A percentile compares a stretch with the other conserved stretches of the same genome.
Evolutionary conservation across 2,329 filamentous ascomycete genomes (phyloP).

Genomic region (Teratosphaeria pseudoeucalypti): DNA sequence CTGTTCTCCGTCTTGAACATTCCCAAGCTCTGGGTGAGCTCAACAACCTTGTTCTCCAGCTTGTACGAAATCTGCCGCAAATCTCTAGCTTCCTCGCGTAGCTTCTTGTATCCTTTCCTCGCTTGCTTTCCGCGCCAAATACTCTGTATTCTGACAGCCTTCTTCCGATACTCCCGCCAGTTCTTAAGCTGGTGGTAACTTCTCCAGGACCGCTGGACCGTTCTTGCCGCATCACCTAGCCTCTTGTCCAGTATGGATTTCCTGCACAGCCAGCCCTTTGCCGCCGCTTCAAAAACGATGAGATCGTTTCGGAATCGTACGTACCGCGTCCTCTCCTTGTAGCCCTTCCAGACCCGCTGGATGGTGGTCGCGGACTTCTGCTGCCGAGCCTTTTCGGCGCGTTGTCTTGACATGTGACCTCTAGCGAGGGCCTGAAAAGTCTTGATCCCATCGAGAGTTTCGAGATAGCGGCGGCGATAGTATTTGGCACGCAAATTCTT

Average conservation of each 20-base stretch:
- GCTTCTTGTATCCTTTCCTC: constrained; percentile 73
- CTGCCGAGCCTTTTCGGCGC: constrained; percentile 69
- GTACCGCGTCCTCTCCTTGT: constrained; percentile 78
- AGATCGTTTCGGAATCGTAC: constrained; percentile 69
- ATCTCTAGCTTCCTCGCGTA: constrained; percentile 92
- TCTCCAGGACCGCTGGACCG: constrained; percentile 87
- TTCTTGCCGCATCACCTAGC: constrained; percentile 77
- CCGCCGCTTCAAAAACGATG: constrained; percentile 76
- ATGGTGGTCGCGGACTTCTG: constrained; percentile 86
- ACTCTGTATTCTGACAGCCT: constrained; percentile 82
- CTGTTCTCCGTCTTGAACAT: constrained; percentile 94
- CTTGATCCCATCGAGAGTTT: constrained; percentile 72
- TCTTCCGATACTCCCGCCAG: constrained; percentile 83
- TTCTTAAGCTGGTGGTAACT: constrained; percentile 64
- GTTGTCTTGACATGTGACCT: constrained; percentile 66
- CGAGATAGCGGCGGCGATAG: constrained; percentile 82
- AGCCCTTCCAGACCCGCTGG: constrained; percentile 87
- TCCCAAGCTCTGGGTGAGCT: constrained; percentile 87
- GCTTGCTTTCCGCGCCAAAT: constrained; percentile 81
- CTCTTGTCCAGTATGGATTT: constrained; percentile 90
- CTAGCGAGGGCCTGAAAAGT: constrained; percentile 67
- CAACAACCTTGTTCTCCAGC: constrained; percentile 98
- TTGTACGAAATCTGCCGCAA: constrained; percentile 99
- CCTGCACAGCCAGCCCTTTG: constrained; percentile 84
- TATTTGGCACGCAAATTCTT: constrained; percentile 96